A percentile compares a stretch with the other conserved stretches of the same genome.
phyloP scores from a whole-genome alignment of 148 eudicot genomes.

The Talinum fruticosum region DNA sequence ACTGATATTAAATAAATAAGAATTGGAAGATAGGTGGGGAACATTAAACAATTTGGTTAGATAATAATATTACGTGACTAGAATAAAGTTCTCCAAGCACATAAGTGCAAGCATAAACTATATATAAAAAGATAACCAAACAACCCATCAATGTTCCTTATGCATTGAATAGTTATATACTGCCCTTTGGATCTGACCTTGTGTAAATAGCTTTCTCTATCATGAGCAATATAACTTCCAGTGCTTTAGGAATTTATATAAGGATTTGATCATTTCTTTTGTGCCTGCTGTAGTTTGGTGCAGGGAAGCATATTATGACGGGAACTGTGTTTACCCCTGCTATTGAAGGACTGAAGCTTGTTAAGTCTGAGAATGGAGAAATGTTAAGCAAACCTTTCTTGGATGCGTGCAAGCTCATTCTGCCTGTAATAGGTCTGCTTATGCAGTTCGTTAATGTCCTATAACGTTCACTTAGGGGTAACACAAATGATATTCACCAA shows the following conservation, averaged over 20 bases:
- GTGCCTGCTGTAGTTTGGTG: constrained; percentile 7
- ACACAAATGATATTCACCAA: not conserved
- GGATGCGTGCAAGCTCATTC: constrained; percentile 78
- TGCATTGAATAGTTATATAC: not conserved
- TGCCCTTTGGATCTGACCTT: not conserved
- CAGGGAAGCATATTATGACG: constrained; percentile 47
- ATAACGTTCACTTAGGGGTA: not conserved
- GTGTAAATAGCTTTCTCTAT: not conserved
- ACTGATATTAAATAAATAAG: too few species aligned
- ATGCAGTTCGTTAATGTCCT: not conserved
- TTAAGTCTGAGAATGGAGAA: constrained; percentile 73
- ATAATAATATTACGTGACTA: too few species aligned
- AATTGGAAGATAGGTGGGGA: too few species aligned
- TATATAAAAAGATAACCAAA: too few species aligned
- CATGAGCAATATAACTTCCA: not conserved
- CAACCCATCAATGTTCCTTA: too few species aligned
- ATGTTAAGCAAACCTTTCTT: constrained; percentile 75
- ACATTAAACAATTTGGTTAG: too few species aligned
- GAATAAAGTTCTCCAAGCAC: too few species aligned
- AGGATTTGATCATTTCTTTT: not conserved
- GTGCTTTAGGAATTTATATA: not conserved
- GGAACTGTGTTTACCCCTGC: constrained; percentile 66
- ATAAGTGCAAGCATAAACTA: too few species aligned
- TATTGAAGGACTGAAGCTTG: constrained; percentile 65
- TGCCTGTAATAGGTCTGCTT: constrained; percentile 75